Base-by-base conservation (phyloP, 1,139 yeast genomes). In the Pichia sp. region DNA sequence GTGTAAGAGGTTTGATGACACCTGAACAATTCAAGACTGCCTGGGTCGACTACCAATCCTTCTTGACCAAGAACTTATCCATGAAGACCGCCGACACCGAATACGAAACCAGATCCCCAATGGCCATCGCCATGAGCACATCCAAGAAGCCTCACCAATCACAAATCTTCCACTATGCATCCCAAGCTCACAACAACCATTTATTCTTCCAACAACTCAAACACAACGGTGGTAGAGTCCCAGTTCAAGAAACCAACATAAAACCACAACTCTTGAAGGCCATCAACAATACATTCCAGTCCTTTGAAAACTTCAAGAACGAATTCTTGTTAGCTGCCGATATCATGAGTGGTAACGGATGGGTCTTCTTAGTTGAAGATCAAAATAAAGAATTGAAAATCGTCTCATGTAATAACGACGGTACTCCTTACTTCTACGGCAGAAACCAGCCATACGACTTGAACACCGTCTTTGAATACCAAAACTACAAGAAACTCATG, bases 171-270 rank as follows among this genome's bases (percentile, higher is more conserved):
- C 94, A 90, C 69, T 80, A 76, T 62, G 97, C 99, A 12, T 86
- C 96, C 4, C 96, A 87, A 65, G 84, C 91, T 2, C 95, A 87
- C 69, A 91, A 90, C 70, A 93, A 93, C 70, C 99, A 93, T 68
- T 75, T 93, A 50, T 89, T 86, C 59, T 81, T 90, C 63, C 83
- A 85, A 64, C 86, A 87, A 60, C 73, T 91, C 50, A 58, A 55
- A 34, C 66, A 58, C 44, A 57, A 61, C 24, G 69, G 77, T 12
- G 64, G 64, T 22, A 40, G 39, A 30, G 35, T 35, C 12, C 32
- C 33, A n/a, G 38, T 40, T 33, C 42, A 24, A 21, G 73, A 73
- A 45, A 19, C 52, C 9, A 54, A 50, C 9, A 61, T 68, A 15
- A 59, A 58, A 48, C 73, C 75, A 20, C 55, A 54, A 21, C 53